Conservation (phyloP, 2,329 filamentous ascomycete species). For the Aspergillus spinulosporus region DNA sequence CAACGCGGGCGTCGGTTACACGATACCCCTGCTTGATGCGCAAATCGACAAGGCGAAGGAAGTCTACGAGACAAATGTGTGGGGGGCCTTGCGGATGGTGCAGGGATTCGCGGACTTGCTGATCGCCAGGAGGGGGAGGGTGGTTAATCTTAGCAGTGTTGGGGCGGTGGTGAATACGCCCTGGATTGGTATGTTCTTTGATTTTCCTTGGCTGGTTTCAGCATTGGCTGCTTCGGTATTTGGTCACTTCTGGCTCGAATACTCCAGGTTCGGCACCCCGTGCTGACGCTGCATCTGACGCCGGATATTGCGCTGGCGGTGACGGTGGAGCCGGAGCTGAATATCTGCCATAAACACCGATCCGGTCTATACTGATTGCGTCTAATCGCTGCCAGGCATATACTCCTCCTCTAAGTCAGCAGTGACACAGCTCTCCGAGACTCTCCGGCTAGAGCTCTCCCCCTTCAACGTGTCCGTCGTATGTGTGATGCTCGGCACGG, state of each 20-base stretch:
- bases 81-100: slow-evolving; percentile 33
- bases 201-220: too few relatives aligned
- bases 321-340: too few relatives aligned
- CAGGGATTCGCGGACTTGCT: slow-evolving; percentile 38
- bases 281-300: too few relatives aligned
- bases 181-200: slow-evolving; percentile 9
- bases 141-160: slow-evolving; percentile 11
- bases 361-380: too few relatives aligned
- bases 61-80: slow-evolving; percentile 41
- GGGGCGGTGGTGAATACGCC: slow-evolving; percentile 3
- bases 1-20: slow-evolving; percentile 17
- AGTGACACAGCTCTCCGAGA: slow-evolving; percentile 1
- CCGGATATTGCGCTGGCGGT: too few relatives aligned
- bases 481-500: background rate
- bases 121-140: slow-evolving; percentile 12
- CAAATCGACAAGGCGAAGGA: slow-evolving; percentile 32
- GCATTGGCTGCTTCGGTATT: background rate
- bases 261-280: too few relatives aligned
- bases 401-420: slow-evolving; percentile 6
- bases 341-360: too few relatives aligned
- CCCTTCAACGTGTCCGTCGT: slow-evolving; percentile 6
- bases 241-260: background rate
- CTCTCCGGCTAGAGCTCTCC: slow-evolving; percentile 10
- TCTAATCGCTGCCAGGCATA: background rate
- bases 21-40: slow-evolving; percentile 33